Conservation (phyloP, 306 rosid genomes). For the Clitoria ternatea region DNA sequence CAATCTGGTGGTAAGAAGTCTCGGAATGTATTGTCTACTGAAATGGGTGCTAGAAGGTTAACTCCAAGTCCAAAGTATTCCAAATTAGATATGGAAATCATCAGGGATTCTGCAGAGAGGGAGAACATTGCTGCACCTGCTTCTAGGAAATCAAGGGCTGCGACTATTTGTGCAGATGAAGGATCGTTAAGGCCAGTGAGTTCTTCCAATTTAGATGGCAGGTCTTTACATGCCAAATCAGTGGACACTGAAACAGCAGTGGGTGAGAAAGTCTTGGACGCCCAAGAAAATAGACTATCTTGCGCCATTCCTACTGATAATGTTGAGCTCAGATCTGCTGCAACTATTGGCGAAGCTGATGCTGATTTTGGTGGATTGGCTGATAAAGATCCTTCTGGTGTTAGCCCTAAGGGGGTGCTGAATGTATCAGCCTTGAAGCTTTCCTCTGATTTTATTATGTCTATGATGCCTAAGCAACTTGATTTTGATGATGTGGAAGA, state of each 20-base stretch:
- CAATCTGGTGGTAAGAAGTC: constrained; percentile 23
- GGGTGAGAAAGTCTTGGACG: constrained; percentile 19
- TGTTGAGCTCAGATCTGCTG: constrained; percentile 28
- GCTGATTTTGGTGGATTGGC: constrained; percentile 19
- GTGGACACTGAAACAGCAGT: constrained; percentile 10
- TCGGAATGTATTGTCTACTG: constrained; percentile 14
- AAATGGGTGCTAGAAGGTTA: constrained; percentile 29
- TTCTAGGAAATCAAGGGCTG: constrained; percentile 31
- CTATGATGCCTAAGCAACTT: constrained; percentile 53
- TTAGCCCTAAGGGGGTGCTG: constrained; percentile 29
- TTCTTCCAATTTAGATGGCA: constrained; percentile 30
- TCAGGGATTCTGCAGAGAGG: constrained; percentile 27
- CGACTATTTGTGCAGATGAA: constrained; percentile 27
- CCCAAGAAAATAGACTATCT: constrained; percentile 29
- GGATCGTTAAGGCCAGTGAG: constrained; percentile 21
- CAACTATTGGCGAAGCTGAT: constrained; percentile 25
- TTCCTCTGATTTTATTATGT: constrained; percentile 37
- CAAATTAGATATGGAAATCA: constrained; percentile 24
- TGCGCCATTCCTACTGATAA: constrained; percentile 15
- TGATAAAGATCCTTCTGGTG: constrained; percentile 26
- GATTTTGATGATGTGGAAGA: constrained; percentile 46
- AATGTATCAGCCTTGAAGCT: constrained; percentile 33
- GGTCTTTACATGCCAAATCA: constrained; percentile 27
- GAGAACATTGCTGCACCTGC: constrained; percentile 30
- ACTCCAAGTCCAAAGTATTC: constrained; percentile 25